phyloP scores from a whole-genome alignment of 2,329 filamentous ascomycete species.

The Aciculosporium take region DNA sequence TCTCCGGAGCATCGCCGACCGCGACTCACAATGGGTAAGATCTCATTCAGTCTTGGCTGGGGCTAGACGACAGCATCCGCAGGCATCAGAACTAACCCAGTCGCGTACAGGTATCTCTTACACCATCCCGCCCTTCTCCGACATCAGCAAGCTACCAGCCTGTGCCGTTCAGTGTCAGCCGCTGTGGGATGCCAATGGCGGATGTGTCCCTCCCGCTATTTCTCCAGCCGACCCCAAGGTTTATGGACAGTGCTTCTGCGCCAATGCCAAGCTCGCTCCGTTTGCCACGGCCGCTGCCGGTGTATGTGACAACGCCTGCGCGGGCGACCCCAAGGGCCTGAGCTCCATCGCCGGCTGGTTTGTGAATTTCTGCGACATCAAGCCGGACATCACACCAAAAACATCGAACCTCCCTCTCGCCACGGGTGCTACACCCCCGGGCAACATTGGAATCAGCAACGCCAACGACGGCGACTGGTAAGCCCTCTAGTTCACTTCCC shows the following conservation, averaged over 20 bases:
- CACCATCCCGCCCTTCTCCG: slow-evolving; percentile 41
- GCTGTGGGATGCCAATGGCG: slow-evolving; percentile 56
- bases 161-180: slow-evolving; percentile 46
- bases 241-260: slow-evolving; percentile 63
- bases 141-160: slow-evolving; percentile 34
- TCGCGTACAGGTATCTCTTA: slow-evolving; percentile 17
- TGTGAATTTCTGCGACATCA: slow-evolving; percentile 45
- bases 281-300: slow-evolving; percentile 39
- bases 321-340: slow-evolving; percentile 30
- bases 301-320: slow-evolving; percentile 49
- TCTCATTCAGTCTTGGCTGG: background rate
- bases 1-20: background rate
- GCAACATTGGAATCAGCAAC: slow-evolving; percentile 5
- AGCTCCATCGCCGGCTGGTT: slow-evolving; percentile 56
- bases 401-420: slow-evolving; percentile 5
- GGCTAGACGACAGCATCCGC: background rate
- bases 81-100: background rate
- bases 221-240: slow-evolving; percentile 32
- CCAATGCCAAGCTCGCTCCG: slow-evolving; percentile 40
- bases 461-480: slow-evolving; percentile 33
- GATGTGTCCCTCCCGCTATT: slow-evolving; percentile 48
- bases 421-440: background rate
- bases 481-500: slow-evolving; percentile 9
- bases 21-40: background rate
- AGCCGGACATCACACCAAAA: slow-evolving; percentile 10